These are phyloP conservation scores for Ehretia macrophylla DNA, from an alignment of 257 asterid genomes.

Conservation along the genomic window DNA sequence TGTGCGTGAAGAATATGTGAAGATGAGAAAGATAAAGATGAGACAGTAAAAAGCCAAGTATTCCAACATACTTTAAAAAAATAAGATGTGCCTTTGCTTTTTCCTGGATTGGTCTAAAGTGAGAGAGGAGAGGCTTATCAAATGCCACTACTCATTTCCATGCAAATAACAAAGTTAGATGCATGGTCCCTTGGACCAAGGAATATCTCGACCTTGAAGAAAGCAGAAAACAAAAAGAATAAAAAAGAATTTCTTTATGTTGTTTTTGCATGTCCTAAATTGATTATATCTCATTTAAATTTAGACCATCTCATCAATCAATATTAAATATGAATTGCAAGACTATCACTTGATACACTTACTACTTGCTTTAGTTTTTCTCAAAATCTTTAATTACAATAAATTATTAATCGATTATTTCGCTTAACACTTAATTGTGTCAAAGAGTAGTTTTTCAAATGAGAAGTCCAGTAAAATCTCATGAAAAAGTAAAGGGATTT, in stretches of 20 bases:
- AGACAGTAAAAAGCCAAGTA: not conserved
- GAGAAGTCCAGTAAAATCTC: not conserved
- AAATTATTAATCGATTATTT: too few species aligned
- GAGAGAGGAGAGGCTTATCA: constrained; percentile 15
- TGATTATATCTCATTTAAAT: constrained; percentile 17
- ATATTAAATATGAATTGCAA: too few species aligned
- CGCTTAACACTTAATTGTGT: too few species aligned
- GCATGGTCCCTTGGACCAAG: constrained; percentile 20
- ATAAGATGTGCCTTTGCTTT: constrained; percentile 21
- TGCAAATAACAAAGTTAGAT: constrained; percentile 13
- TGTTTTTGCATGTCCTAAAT: constrained; percentile 19
- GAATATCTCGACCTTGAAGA: constrained; percentile 13
- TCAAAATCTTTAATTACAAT: too few species aligned
- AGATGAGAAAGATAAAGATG: too few species aligned
- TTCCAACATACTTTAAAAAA: constrained; percentile 15
- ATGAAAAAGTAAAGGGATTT: constrained; percentile 4
- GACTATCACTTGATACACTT: too few species aligned
- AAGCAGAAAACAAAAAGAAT: constrained; percentile 9
- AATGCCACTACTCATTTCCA: constrained; percentile 12
- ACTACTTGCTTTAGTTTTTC: too few species aligned
- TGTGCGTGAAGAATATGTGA: not conserved
- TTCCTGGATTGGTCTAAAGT: constrained; percentile 33
- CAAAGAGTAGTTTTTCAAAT: not conserved
- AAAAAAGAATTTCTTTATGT: not conserved
- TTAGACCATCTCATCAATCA: too few species aligned